A percentile compares a stretch with the other conserved stretches of the same genome.
phyloP scores from a whole-genome alignment of 2,329 filamentous ascomycete species.

The Colletotrichum tamarilloi region DNA sequence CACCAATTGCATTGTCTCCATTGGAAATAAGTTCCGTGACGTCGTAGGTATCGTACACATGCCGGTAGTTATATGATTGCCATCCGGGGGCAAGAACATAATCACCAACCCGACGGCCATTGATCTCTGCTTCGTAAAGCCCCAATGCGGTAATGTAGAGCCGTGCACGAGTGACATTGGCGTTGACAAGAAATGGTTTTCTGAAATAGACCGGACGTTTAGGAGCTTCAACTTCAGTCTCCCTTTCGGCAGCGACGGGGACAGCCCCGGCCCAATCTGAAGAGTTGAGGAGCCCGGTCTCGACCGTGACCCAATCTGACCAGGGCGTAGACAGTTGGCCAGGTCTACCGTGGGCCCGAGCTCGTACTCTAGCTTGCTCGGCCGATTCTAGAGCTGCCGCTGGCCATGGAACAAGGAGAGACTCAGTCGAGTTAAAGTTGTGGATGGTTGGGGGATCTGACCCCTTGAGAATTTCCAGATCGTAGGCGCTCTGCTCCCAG shows the following conservation, averaged over 20 bases:
- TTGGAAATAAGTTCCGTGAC: slow-evolving; percentile 53
- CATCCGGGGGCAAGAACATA: slow-evolving; percentile 61
- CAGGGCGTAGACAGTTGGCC: slow-evolving; percentile 41
- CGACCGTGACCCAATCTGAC: slow-evolving; percentile 46
- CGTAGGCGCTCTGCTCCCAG: slow-evolving; percentile 58
- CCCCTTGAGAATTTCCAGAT: slow-evolving; percentile 51
- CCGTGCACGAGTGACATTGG: slow-evolving; percentile 47
- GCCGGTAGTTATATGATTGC: slow-evolving; percentile 61
- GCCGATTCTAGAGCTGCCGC: slow-evolving; percentile 44
- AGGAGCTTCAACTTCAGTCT: slow-evolving; percentile 41
- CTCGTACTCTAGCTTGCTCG: slow-evolving; percentile 47
- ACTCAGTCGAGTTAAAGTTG: slow-evolving; percentile 48
- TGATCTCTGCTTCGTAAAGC: slow-evolving; percentile 59
- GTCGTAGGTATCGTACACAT: slow-evolving; percentile 66
- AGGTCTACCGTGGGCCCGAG: slow-evolving; percentile 45
- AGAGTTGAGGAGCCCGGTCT: slow-evolving; percentile 46
- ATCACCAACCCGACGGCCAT: slow-evolving; percentile 54
- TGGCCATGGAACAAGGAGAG: slow-evolving; percentile 58
- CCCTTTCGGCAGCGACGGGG: slow-evolving; percentile 44
- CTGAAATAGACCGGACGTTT: slow-evolving; percentile 42
- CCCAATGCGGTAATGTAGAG: slow-evolving; percentile 61
- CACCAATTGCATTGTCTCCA: slow-evolving; percentile 50
- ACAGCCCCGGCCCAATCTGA: slow-evolving; percentile 45
- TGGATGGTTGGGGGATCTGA: slow-evolving; percentile 31
- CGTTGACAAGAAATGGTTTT: slow-evolving; percentile 36